Conservation (phyloP, 176 grass and related monocot genomes). For the Phoenix roebelenii region DNA sequence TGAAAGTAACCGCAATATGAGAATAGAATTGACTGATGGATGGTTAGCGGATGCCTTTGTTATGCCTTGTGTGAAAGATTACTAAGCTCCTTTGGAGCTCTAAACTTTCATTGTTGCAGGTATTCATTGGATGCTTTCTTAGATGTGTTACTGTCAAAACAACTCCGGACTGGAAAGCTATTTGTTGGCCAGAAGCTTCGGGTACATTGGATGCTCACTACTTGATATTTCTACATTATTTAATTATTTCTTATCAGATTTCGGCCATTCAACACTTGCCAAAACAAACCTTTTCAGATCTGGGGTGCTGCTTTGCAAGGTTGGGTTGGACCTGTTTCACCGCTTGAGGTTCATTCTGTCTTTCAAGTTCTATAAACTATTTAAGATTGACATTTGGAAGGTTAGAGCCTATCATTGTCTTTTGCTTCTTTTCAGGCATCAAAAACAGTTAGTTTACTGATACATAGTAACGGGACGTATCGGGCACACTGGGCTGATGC, state of each 20-base stretch:
- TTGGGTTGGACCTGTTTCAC: constrained; percentile 79
- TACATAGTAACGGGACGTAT: constrained; percentile 85
- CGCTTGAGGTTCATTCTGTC: constrained; percentile 49
- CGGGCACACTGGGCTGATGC: constrained; percentile 68
- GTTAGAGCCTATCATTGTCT: background rate
- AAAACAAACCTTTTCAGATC: constrained; percentile 42
- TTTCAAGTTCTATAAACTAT: constrained; percentile 2
- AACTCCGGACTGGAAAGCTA: constrained; percentile 63
- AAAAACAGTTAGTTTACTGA: constrained; percentile 34
- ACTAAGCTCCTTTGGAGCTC: background rate
- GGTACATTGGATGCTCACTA: constrained; percentile 29
- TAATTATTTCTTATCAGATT: no score
- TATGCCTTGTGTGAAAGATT: constrained; percentile 13
- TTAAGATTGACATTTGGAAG: no score
- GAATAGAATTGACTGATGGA: constrained; percentile 85
- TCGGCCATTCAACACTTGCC: no score
- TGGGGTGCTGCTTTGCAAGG: constrained; percentile 74
- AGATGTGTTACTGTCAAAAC: constrained; percentile 61
- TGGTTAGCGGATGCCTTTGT: constrained; percentile 41
- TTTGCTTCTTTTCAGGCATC: constrained; percentile 44
- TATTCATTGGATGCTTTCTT: constrained; percentile 63
- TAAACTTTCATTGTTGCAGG: constrained; percentile 29
- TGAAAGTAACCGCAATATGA: constrained; percentile 28
- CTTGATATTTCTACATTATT: no score
- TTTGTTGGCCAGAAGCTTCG: constrained; percentile 90